Evolutionary conservation across 768 basidiomycete genomes (phyloP), one percentile per base, ranked within the genome.

Genomic region (Pleurotus cornucopiae): DNA sequence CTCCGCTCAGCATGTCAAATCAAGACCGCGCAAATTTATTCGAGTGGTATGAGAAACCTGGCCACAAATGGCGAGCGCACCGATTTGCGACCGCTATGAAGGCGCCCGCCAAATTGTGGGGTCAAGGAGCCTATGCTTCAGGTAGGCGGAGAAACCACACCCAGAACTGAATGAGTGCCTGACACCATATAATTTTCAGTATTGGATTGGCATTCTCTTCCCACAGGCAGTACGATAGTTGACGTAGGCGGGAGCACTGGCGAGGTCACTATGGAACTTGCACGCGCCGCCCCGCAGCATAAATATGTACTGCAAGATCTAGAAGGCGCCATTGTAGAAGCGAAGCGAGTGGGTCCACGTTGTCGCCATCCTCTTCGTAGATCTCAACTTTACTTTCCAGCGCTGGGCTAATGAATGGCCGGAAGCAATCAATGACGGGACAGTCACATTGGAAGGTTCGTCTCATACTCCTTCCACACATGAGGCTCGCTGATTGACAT

Each of bases 21-120:
- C 61, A 66, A 6, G 59, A 56, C 14, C 45, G 64, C 0, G 57
- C 57, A 14, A 58, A 66, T 1, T 16, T 69, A 3, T 76, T 69
- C 64, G 62, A 64, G 0, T 67, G 60, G 46, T 62, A 61, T 12
- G 63, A 66, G 16, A 41, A 58, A 5, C 67, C 58, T 6, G 63
- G 57, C 51, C 61, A 71, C 51, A 47, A 60, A 30, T 51, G 21
- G 3, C 44, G 62, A 11, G 57, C 63, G 11, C 56, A 58, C 2
- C 67, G 72, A 1, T 74, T 75, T 48, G 62, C 60, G 1, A 58
- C 65, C 3, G 73, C 65, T 6, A 74, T 76, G 67, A 55, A 61
- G 26, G 66, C 66, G n/a, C 43, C 49, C 9, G 41, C 49, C 5
- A 30, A 38, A 14, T 44, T 30, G 16, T 45, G 45, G 41, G 23